Percentiles rank a stretch among this genome's conserved stretches.
Evolutionary conservation across 2,329 filamentous ascomycete genomes (phyloP).

Genomic region (Hymenoscyphus scutula): DNA sequence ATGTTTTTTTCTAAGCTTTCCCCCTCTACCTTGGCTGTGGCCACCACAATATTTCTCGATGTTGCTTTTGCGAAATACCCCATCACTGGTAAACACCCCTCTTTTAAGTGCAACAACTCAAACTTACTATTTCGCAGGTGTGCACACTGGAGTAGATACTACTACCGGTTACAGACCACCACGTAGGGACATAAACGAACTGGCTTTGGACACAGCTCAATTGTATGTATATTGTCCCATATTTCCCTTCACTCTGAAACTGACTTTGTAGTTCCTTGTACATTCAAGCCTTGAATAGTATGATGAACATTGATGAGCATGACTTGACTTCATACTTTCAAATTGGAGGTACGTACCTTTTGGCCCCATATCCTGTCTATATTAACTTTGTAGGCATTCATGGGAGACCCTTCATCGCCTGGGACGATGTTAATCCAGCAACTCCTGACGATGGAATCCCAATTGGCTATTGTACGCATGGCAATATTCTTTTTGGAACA

Average conservation of each 20-base stretch:
- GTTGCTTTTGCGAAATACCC: background rate
- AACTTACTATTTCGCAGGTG: constrained; percentile 8
- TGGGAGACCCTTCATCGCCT: constrained; percentile 16
- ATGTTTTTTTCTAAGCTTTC: background rate
- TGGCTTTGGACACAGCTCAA: constrained; percentile 8
- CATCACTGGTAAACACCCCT: background rate
- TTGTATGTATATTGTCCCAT: constrained; percentile 9
- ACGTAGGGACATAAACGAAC: constrained; percentile 13
- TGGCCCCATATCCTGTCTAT: background rate
- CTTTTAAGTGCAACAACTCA: background rate
- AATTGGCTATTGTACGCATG: constrained; percentile 66
- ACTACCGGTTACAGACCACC: constrained; percentile 11
- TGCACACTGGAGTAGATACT: constrained; percentile 13
- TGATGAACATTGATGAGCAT: constrained; percentile 10
- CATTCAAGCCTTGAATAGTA: constrained; percentile 17
- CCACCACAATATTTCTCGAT: background rate
- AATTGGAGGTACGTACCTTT: constrained; percentile 11
- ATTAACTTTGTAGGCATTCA: constrained; percentile 18
- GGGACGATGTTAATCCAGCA: constrained; percentile 14
- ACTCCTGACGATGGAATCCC: constrained; percentile 1
- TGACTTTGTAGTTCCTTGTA: constrained; percentile 15
- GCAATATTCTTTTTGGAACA: constrained; percentile 54
- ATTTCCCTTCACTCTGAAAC: too few relatives aligned
- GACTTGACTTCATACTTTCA: constrained; percentile 19
- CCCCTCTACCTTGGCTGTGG: background rate